These are phyloP conservation scores for Pythium coloratum DNA, from an alignment of 352 stramenopile genomes.

Conservation along the genomic window DNA sequence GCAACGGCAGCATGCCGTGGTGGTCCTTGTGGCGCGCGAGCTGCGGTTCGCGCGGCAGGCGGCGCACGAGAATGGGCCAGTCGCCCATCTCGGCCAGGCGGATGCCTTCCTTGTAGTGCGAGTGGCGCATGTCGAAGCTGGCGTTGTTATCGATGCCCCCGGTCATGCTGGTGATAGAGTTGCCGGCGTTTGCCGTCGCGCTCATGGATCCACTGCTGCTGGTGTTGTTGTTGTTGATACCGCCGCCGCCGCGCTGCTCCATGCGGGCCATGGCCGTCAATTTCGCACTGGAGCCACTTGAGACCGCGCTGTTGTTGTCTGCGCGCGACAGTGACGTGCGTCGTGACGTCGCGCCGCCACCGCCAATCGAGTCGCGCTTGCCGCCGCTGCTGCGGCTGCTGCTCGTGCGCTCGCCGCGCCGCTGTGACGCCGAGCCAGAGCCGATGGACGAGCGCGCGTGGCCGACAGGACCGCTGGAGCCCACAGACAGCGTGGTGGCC, in stretches of 20 bases:
- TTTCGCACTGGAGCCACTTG: conserved; percentile 14
- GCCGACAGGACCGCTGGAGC: conserved; percentile 8
- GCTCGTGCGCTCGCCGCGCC: conserved; percentile 1
- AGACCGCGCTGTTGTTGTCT: conserved; percentile 7
- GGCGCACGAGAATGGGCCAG: conserved; percentile 64
- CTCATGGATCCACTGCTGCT: background rate
- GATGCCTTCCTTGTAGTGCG: conserved; percentile 83
- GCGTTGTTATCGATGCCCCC: conserved; percentile 8
- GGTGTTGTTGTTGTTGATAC: conserved; percentile 1
- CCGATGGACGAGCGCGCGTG: conserved; percentile 23
- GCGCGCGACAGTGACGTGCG: conserved; percentile 15
- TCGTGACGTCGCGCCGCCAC: background rate
- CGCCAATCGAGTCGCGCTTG: conserved; percentile 8
- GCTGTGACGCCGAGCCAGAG: conserved; percentile 7
- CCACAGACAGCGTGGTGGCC: conserved; percentile 22
- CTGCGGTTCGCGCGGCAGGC: conserved; percentile 55
- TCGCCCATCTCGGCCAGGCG: conserved; percentile 81
- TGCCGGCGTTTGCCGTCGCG: background rate
- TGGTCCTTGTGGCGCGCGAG: conserved; percentile 80
- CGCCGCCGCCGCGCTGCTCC: conserved; percentile 21
- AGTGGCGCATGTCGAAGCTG: conserved; percentile 18
- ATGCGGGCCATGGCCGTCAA: conserved; percentile 27
- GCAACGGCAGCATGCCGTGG: conserved; percentile 81
- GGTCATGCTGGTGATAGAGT: conserved; percentile 1
- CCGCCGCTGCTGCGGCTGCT: conserved; percentile 3